Percentiles rank a stretch among this genome's conserved stretches.
These are phyloP conservation scores for Debaryomyces castellii DNA, from an alignment of 805 yeast genomes.

Conservation along the genomic window DNA sequence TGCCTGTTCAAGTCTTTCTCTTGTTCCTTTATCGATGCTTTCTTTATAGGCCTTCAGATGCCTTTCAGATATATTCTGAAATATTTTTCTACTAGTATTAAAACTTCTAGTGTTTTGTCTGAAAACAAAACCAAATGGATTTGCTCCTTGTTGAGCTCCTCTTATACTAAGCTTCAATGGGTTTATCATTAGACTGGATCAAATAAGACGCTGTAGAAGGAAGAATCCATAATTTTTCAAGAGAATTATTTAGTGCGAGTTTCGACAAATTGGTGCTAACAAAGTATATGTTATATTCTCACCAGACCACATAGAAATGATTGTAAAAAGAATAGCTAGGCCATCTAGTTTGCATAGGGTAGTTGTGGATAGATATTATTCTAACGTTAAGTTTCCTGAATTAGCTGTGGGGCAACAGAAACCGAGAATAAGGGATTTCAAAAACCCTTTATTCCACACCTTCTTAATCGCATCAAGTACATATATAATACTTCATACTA, in stretches of 20 bases:
- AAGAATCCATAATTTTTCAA: not conserved
- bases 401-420: constrained; percentile 9
- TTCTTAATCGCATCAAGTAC: constrained; percentile 40
- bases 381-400: constrained; percentile 8
- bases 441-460: constrained; percentile 35
- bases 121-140: not conserved
- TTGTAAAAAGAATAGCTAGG: not conserved
- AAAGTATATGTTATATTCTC: not conserved
- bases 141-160: not conserved
- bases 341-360: not conserved
- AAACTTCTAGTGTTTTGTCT: not conserved
- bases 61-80: not conserved
- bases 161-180: not conserved
- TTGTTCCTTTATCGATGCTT: constrained; percentile 10
- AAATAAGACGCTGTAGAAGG: not conserved
- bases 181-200: not conserved
- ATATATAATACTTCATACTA: constrained; percentile 33
- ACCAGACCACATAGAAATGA: not conserved
- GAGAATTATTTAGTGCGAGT: not conserved
- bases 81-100: not conserved
- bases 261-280: not conserved
- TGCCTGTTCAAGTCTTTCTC: constrained; percentile 26
- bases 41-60: not conserved
- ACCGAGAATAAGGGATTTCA: constrained; percentile 37
- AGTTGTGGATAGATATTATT: constrained; percentile 1